A percentile compares a stretch with the other conserved stretches of the same genome.
These are phyloP conservation scores for Coemansia sp. DNA, from an alignment of 192 early-diverging fungal species.

Conservation along the genomic window DNA sequence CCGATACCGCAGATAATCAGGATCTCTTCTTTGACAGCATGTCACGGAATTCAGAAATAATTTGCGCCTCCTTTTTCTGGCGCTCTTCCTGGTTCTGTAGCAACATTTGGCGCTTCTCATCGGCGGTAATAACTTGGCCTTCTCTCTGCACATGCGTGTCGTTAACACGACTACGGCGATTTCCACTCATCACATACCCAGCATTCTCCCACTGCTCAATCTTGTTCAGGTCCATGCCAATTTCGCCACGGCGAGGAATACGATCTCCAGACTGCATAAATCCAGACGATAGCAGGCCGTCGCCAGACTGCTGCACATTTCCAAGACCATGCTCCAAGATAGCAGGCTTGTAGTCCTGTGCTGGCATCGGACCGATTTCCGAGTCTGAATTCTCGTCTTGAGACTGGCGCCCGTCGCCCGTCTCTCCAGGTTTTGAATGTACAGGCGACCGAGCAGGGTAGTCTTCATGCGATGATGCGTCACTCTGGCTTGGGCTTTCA, in stretches of 20 bases:
- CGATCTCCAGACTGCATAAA: conserved; percentile 91
- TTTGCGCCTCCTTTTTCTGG: conserved; percentile 84
- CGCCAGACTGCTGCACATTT: conserved; percentile 79
- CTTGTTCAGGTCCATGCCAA: conserved; percentile 81
- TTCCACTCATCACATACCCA: conserved; percentile 97
- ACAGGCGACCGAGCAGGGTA: neutral
- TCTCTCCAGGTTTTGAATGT: neutral
- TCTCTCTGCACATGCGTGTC: conserved; percentile 95
- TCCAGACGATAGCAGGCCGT: conserved; percentile 87
- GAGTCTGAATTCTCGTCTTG: neutral
- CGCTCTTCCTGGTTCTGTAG: conserved; percentile 89
- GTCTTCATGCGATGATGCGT: conserved; percentile 2
- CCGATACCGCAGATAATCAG: no score
- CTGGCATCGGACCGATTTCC: neutral
- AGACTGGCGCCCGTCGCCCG: neutral
- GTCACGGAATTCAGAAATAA: conserved; percentile 89
- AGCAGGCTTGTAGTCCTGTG: neutral
- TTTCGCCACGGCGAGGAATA: conserved; percentile 96
- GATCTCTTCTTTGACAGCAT: conserved; percentile 62
- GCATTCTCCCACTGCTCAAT: conserved; percentile 82
- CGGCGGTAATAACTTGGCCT: conserved; percentile 94
- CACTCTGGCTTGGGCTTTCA: neutral
- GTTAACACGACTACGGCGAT: conserved; percentile 90
- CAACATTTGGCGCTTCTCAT: conserved; percentile 86
- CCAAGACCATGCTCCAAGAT: conserved; percentile 61